Conservation (phyloP, 768 basidiomycete species). For the Pholiota conissans region DNA sequence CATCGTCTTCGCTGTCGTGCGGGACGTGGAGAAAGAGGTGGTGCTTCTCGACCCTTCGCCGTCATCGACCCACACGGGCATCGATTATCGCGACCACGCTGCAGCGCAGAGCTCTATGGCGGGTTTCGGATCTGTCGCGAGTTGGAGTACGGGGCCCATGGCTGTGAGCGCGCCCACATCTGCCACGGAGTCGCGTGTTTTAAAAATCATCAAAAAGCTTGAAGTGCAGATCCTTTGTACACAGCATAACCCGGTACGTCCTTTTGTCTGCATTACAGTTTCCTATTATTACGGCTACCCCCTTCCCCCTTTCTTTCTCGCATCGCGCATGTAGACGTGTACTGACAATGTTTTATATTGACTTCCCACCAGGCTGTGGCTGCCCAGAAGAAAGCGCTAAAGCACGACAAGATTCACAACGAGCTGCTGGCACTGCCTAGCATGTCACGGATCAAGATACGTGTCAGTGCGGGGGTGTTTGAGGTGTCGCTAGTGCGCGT, state of each 20-base stretch:
- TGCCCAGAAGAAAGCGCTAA: conserved; percentile 72
- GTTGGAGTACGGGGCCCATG: not conserved
- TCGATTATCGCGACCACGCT: not conserved
- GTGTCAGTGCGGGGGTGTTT: conserved; percentile 81
- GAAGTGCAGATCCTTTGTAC: conserved; percentile 79
- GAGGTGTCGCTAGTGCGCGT: conserved; percentile 80
- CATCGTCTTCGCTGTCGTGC: conserved; percentile 60
- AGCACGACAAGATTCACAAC: conserved; percentile 69
- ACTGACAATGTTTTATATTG: too few relatives aligned
- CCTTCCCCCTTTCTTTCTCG: not conserved
- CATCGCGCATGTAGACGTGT: too few relatives aligned
- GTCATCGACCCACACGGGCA: conserved; percentile 7
- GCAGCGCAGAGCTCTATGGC: not conserved
- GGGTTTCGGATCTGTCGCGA: not conserved
- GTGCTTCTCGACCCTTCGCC: conserved; percentile 51
- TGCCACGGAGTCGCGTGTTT: conserved; percentile 29
- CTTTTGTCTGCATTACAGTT: not conserved
- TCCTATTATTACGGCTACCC: not conserved
- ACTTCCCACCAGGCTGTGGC: conserved; percentile 59
- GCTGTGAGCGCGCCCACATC: conserved; percentile 6
- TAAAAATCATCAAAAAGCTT: conserved; percentile 73
- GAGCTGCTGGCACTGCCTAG: conserved; percentile 70
- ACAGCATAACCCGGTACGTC: conserved; percentile 87
- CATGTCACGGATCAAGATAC: conserved; percentile 81
- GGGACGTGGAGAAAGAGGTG: conserved; percentile 81